phyloP scores from a whole-genome alignment of 2,329 filamentous ascomycete species.

The Magnaporthales sp. region DNA sequence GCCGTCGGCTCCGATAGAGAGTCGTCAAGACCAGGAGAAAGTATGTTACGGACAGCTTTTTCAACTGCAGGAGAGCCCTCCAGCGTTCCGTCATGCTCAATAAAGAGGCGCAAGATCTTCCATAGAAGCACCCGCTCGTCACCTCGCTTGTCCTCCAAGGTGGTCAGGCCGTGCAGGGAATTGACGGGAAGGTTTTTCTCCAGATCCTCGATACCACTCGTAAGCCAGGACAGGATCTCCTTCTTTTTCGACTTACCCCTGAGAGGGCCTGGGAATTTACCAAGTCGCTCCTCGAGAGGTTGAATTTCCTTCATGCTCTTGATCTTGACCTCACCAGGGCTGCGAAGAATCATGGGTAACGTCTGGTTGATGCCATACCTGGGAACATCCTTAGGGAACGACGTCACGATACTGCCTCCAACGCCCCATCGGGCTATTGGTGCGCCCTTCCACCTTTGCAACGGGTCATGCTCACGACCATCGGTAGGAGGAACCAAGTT shows the following conservation, averaged over 20 bases:
- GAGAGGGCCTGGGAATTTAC: constrained; percentile 83
- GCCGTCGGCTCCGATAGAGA: neutral
- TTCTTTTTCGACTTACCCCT: constrained; percentile 93
- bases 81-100: constrained; percentile 78
- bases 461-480: constrained; percentile 61
- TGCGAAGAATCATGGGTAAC: constrained; percentile 70
- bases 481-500: constrained; percentile 56
- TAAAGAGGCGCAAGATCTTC: constrained; percentile 73
- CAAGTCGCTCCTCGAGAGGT: constrained; percentile 61
- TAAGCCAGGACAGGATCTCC: constrained; percentile 76
- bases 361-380: constrained; percentile 70
- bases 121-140: constrained; percentile 78
- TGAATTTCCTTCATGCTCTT: constrained; percentile 65
- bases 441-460: constrained; percentile 84
- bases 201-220: constrained; percentile 62
- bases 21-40: constrained; percentile 50
- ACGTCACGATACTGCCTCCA: constrained; percentile 72
- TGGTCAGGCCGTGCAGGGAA: constrained; percentile 39
- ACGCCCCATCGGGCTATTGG: constrained; percentile 85
- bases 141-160: constrained; percentile 58
- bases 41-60: constrained; percentile 63
- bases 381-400: constrained; percentile 82
- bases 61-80: constrained; percentile 66
- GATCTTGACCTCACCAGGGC: constrained; percentile 74
- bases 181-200: constrained; percentile 49